Conservation (phyloP, 495 filamentous ascomycete species). For the Cetradonia linearis region DNA sequence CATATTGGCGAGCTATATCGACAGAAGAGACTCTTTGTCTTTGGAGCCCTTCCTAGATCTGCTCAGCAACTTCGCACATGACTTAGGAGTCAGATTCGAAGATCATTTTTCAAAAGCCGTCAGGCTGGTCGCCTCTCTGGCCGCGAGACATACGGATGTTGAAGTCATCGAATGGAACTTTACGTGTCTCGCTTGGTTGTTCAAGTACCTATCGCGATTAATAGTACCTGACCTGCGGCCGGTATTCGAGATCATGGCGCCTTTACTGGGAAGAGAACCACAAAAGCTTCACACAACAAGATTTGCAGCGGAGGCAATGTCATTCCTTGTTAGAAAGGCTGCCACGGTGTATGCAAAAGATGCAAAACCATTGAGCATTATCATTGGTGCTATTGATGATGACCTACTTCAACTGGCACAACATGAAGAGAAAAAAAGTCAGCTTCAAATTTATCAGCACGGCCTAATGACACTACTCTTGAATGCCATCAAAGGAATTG, state of each 20-base stretch:
- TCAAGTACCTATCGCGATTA: conserved; percentile 88
- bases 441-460: conserved; percentile 52
- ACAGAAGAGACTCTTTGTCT: conserved; percentile 58
- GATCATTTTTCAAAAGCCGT: conserved; percentile 68
- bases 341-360: conserved; percentile 63
- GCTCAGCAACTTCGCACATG: conserved; percentile 80
- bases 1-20: conserved; percentile 65
- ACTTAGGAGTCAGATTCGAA: conserved; percentile 81
- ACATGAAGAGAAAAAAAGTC: conserved; percentile 40
- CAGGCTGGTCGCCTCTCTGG: conserved; percentile 53
- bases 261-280: conserved; percentile 71
- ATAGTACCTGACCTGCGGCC: conserved; percentile 77
- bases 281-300: conserved; percentile 76
- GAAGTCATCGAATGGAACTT: conserved; percentile 96
- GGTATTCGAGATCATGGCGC: conserved; percentile 69
- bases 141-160: conserved; percentile 51
- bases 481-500: conserved; percentile 77
- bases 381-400: conserved; percentile 56
- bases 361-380: conserved; percentile 50
- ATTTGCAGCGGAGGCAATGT: conserved; percentile 91
- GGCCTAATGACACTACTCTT: conserved; percentile 85
- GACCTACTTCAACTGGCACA: conserved; percentile 50
- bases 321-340: conserved; percentile 84
- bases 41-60: conserved; percentile 80
- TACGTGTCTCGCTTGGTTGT: conserved; percentile 83